Percentiles rank a stretch among this genome's conserved stretches.
Conservation (phyloP, 257 asterid genomes). For the Solanum sejunctum region DNA sequence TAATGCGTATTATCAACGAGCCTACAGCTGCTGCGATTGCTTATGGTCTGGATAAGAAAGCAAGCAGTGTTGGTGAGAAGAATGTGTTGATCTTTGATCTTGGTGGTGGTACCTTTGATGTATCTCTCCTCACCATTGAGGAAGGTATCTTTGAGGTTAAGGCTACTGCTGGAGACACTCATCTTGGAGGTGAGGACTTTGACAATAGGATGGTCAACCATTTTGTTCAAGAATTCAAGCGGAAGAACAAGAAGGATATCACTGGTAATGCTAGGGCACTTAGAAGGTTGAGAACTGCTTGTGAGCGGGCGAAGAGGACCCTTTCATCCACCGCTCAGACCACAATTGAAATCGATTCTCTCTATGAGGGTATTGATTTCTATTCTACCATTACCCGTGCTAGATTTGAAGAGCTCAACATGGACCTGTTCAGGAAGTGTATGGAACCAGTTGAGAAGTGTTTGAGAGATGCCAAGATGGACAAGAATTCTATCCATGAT, state of each 20-base stretch:
- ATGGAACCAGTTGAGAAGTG: conserved; percentile 31
- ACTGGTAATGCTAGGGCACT: conserved; percentile 14
- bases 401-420: conserved; percentile 27
- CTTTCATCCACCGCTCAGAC: conserved; percentile 28
- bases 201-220: conserved; percentile 1
- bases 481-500: conserved; percentile 23
- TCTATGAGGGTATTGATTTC: conserved; percentile 25
- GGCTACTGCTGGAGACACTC: conserved; percentile 56
- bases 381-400: conserved; percentile 33
- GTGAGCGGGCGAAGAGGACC: conserved; percentile 28
- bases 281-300: conserved; percentile 26
- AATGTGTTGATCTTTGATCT: conserved; percentile 1
- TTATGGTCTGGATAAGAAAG: neutral
- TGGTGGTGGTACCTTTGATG: conserved; percentile 5
- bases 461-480: conserved; percentile 26
- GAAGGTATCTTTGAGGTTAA: conserved; percentile 55
- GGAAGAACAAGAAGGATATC: conserved; percentile 6
- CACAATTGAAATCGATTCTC: conserved; percentile 26
- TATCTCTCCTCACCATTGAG: conserved; percentile 46
- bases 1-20: neutral
- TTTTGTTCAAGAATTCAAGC: neutral
- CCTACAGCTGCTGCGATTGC: conserved; percentile 4
- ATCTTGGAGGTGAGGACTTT: conserved; percentile 4
- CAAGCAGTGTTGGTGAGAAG: neutral
- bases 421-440: conserved; percentile 29